phyloP scores from a whole-genome alignment of 768 basidiomycete genomes.

The Termitomyces sp. region DNA sequence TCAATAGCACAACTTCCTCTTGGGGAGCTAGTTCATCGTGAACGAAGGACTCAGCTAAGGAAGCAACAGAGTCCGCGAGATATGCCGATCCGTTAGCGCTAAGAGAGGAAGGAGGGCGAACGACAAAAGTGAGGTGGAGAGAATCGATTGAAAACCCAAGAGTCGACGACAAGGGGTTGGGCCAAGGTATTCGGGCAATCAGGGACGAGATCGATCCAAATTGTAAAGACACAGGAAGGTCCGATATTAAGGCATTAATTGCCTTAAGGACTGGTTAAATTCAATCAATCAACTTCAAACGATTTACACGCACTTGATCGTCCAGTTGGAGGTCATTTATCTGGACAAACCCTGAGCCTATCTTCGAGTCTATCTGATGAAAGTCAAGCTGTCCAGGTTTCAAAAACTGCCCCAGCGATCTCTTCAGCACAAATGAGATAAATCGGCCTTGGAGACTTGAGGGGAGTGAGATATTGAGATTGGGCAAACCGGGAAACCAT shows the following conservation, averaged over 20 bases:
- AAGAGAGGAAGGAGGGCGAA: constrained; percentile 24
- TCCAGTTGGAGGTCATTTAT: constrained; percentile 80
- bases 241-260: constrained; percentile 65
- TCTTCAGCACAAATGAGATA: constrained; percentile 83
- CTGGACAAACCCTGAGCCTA: constrained; percentile 87
- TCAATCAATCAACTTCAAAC: constrained; percentile 5
- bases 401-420: constrained; percentile 77
- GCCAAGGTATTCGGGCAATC: constrained; percentile 77
- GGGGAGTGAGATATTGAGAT: constrained; percentile 60
- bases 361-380: constrained; percentile 84
- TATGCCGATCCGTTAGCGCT: constrained; percentile 25
- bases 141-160: constrained; percentile 67
- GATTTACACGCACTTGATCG: constrained; percentile 47
- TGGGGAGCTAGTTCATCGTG: constrained; percentile 70
- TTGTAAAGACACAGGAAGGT: constrained; percentile 61
- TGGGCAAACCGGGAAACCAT: constrained; percentile 60
- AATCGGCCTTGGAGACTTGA: constrained; percentile 80
- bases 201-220: constrained; percentile 72
- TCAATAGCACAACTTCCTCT: constrained; percentile 67
- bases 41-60: constrained; percentile 74
- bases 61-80: constrained; percentile 68
- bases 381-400: constrained; percentile 87
- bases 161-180: constrained; percentile 72
- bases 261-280: constrained; percentile 40
- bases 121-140: constrained; percentile 60